Percentiles rank a stretch among this genome's conserved stretches.
Conservation (phyloP, 176 grass and related monocot genomes). For the Panicum miliaceum region DNA sequence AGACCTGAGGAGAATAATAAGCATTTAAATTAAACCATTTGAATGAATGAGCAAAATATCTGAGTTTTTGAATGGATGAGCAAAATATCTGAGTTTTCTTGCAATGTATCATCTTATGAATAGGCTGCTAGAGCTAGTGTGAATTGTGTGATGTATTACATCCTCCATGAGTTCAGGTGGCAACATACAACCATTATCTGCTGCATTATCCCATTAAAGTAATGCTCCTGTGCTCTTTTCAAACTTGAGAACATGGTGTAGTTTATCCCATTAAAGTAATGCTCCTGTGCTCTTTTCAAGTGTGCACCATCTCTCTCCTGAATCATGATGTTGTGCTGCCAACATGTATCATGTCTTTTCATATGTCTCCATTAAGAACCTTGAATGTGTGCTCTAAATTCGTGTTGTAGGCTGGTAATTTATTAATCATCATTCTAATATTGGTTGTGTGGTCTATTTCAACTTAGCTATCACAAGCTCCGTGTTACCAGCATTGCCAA, state of each 20-base stretch:
- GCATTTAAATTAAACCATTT: not conserved
- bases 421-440: slow-evolving; percentile 6
- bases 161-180: not conserved
- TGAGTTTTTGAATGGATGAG: not conserved
- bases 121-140: not conserved
- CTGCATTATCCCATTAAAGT: not conserved
- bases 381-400: not conserved
- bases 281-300: not conserved
- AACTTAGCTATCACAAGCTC: slow-evolving; percentile 3
- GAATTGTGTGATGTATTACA: not conserved
- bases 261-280: not conserved
- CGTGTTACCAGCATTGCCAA: not conserved
- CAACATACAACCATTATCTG: not conserved
- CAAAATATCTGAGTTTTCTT: not conserved
- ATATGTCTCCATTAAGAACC: not conserved
- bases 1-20: not conserved
- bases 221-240: no score
- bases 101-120: not conserved
- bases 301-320: not conserved
- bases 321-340: not conserved
- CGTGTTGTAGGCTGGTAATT: not conserved
- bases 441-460: not conserved
- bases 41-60: not conserved
- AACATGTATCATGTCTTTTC: not conserved
- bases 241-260: not conserved